phyloP scores from a whole-genome alignment of 306 rosid genomes.

The Cyclanthera cordifolia region DNA sequence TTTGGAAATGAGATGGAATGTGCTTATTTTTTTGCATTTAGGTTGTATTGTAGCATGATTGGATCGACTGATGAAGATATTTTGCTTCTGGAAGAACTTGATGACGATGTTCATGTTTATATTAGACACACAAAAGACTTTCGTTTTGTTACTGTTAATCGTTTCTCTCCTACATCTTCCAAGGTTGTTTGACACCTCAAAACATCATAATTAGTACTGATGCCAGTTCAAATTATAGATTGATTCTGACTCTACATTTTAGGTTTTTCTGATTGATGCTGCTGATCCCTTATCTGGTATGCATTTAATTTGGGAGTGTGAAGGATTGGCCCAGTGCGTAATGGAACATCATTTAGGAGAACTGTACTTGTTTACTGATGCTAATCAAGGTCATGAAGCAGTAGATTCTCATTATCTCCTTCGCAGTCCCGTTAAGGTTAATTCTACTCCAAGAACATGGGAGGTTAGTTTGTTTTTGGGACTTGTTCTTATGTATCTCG shows the following conservation, averaged over 20 bases:
- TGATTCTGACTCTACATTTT: constrained; percentile 33
- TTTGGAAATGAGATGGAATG: neutral
- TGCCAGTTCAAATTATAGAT: constrained; percentile 16
- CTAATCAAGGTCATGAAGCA: constrained; percentile 46
- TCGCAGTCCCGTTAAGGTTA: constrained; percentile 26
- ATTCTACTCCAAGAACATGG: constrained; percentile 58
- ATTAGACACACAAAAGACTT: constrained; percentile 75
- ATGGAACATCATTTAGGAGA: constrained; percentile 73
- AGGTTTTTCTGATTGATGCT: constrained; percentile 88
- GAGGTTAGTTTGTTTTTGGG: constrained; percentile 36
- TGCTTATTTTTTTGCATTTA: constrained; percentile 7
- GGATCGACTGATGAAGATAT: constrained; percentile 83
- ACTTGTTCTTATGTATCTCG: neutral
- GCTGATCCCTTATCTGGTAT: constrained; percentile 75
- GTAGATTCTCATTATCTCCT: constrained; percentile 78
- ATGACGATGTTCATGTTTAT: constrained; percentile 47
- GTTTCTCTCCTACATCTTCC: constrained; percentile 51
- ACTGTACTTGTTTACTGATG: constrained; percentile 77
- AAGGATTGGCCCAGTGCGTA: constrained; percentile 61
- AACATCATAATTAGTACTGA: neutral
- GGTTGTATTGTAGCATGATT: constrained; percentile 69
- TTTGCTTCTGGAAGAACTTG: constrained; percentile 66
- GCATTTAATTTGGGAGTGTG: constrained; percentile 80
- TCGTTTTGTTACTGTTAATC: constrained; percentile 56
- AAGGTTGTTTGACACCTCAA: constrained; percentile 54